Evolutionary conservation across 2,329 filamentous ascomycete species (phyloP).

Genomic region (Colletotrichum shisoi): DNA sequence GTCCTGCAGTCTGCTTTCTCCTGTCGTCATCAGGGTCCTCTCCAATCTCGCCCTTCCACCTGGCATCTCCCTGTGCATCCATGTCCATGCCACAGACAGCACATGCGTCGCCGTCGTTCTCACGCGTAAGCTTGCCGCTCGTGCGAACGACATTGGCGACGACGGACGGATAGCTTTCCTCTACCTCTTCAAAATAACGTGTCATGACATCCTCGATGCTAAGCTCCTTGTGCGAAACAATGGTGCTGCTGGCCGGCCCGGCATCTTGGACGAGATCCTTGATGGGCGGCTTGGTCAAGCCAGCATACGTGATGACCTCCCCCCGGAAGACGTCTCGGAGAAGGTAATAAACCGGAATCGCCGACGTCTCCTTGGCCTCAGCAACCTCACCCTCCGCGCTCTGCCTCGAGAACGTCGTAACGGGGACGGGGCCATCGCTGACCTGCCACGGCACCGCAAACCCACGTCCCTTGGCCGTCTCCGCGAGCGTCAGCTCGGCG

Average conservation of each 20-base stretch:
- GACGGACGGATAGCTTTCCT: slow-evolving; percentile 85
- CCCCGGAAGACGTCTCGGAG: slow-evolving; percentile 84
- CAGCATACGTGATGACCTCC: slow-evolving; percentile 75
- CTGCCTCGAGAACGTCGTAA: slow-evolving; percentile 30
- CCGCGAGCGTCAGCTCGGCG: slow-evolving; percentile 83
- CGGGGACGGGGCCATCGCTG: slow-evolving; percentile 70
- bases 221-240: slow-evolving; percentile 75
- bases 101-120: slow-evolving; percentile 58
- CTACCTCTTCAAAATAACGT: slow-evolving; percentile 86
- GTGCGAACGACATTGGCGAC: slow-evolving; percentile 96
- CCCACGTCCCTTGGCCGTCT: slow-evolving; percentile 90
- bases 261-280: slow-evolving; percentile 52
- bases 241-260: slow-evolving; percentile 45
- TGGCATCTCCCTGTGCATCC: slow-evolving; percentile 68
- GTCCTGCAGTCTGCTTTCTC: slow-evolving; percentile 45
- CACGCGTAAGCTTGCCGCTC: slow-evolving; percentile 76
- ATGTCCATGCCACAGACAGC: slow-evolving; percentile 74
- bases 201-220: slow-evolving; percentile 92
- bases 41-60: slow-evolving; percentile 69
- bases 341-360: slow-evolving; percentile 73
- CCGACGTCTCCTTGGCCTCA: slow-evolving; percentile 18
- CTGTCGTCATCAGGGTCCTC: slow-evolving; percentile 46
- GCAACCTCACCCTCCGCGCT: neutral
- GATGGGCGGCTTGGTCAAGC: slow-evolving; percentile 62
- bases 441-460: slow-evolving; percentile 83